These are phyloP conservation scores for Hirschioporus abietinus DNA, from an alignment of 768 basidiomycete genomes.

Conservation along the genomic window DNA sequence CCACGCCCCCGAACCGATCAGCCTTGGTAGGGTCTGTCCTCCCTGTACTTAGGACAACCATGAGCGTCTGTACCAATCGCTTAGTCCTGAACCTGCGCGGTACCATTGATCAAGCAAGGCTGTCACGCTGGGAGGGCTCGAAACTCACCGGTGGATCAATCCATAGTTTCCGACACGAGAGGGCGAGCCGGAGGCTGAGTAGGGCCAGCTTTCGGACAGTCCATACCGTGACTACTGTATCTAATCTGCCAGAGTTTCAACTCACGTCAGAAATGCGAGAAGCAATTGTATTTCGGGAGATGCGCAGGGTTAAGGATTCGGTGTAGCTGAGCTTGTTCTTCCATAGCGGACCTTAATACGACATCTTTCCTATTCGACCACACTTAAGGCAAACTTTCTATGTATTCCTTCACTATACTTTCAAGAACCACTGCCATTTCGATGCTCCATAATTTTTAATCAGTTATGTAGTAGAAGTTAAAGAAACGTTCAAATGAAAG, in stretches of 20 bases:
- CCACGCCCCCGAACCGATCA: background rate
- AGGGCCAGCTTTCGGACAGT: background rate
- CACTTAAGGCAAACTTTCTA: no score
- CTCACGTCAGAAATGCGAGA: background rate
- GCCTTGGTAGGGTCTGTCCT: background rate
- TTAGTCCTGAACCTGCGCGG: background rate
- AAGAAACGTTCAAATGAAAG: no score
- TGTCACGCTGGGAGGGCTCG: background rate
- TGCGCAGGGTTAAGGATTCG: background rate
- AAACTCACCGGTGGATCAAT: background rate
- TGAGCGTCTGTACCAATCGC: background rate
- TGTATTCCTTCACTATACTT: no score
- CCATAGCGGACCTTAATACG: no score
- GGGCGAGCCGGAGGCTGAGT: background rate
- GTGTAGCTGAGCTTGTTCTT: background rate
- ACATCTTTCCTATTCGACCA: no score
- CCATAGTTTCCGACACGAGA: background rate
- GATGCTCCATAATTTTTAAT: no score
- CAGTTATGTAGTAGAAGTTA: no score
- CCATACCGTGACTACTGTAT: no score
- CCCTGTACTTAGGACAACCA: background rate
- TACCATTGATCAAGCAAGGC: background rate
- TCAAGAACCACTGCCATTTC: no score
- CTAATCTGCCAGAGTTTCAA: background rate
- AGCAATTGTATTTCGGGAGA: background rate